phyloP scores from a whole-genome alignment of 1,284 basidiomycete species.

The Ganoderma boninense region DNA sequence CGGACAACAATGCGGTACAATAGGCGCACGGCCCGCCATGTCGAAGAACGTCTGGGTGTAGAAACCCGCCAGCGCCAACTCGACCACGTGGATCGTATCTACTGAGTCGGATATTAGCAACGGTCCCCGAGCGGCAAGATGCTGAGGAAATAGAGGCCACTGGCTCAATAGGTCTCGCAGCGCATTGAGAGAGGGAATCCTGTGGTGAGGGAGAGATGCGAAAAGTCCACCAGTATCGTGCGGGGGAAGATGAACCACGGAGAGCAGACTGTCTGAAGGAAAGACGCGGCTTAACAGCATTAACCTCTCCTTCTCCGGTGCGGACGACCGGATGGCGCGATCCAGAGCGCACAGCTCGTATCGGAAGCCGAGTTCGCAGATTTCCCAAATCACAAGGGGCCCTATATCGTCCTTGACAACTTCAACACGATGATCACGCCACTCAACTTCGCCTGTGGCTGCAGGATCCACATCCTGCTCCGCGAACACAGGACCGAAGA shows the following conservation, averaged over 20 bases:
- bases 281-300: background rate
- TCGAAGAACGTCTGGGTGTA: too few species aligned
- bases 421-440: background rate
- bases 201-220: background rate
- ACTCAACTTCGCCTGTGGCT: background rate
- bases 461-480: background rate
- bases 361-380: constrained; percentile 23
- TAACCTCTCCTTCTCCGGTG: background rate
- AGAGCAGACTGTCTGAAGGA: background rate
- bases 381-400: constrained; percentile 20
- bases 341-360: constrained; percentile 22
- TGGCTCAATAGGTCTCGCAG: background rate
- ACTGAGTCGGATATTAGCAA: too few species aligned
- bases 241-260: background rate
- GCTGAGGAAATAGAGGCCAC: background rate
- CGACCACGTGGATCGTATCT: too few species aligned
- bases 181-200: background rate
- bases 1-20: too few species aligned
- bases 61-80: too few species aligned
- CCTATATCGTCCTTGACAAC: background rate
- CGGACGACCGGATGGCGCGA: background rate
- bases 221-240: background rate
- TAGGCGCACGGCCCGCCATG: too few species aligned
- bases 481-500: constrained; percentile 6
- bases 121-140: background rate